Conservation (phyloP, 129 eudicot genomes). For the Artemisia argyi region DNA sequence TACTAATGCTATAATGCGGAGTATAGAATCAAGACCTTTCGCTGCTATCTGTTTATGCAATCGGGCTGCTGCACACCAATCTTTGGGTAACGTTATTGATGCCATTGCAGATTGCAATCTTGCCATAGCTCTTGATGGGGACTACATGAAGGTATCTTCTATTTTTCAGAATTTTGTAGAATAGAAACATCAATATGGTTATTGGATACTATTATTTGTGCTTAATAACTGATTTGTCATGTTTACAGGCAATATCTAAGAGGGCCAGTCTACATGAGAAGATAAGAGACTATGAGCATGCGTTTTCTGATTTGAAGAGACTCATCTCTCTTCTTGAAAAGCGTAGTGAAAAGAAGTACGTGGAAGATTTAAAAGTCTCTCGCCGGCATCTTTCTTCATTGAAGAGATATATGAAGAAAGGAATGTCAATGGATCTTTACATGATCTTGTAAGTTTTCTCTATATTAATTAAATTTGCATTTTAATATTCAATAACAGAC, state of each 20-base stretch:
- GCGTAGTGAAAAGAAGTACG: conserved; percentile 30
- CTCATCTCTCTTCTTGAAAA: conserved; percentile 64
- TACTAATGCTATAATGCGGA: conserved; percentile 59
- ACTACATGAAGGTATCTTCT: conserved; percentile 63
- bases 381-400: conserved; percentile 59
- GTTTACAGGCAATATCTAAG: conserved; percentile 71
- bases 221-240: conserved; percentile 4
- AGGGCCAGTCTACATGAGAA: conserved; percentile 88
- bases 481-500: neutral
- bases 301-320: conserved; percentile 61
- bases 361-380: conserved; percentile 52
- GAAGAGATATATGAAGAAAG: conserved; percentile 54
- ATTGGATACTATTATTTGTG: neutral
- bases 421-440: conserved; percentile 57
- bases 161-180: neutral
- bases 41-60: conserved; percentile 89
- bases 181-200: neutral
- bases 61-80: conserved; percentile 98
- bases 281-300: conserved; percentile 85
- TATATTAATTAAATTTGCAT: neutral
- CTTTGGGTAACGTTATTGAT: conserved; percentile 71
- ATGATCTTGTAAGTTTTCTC: conserved; percentile 66
- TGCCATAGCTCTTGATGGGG: conserved; percentile 83
- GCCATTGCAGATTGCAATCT: conserved; percentile 96
- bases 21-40: conserved; percentile 71